Evolutionary conservation across 2,329 filamentous ascomycete genomes (phyloP).

Genomic region (Cercospora zeina): DNA sequence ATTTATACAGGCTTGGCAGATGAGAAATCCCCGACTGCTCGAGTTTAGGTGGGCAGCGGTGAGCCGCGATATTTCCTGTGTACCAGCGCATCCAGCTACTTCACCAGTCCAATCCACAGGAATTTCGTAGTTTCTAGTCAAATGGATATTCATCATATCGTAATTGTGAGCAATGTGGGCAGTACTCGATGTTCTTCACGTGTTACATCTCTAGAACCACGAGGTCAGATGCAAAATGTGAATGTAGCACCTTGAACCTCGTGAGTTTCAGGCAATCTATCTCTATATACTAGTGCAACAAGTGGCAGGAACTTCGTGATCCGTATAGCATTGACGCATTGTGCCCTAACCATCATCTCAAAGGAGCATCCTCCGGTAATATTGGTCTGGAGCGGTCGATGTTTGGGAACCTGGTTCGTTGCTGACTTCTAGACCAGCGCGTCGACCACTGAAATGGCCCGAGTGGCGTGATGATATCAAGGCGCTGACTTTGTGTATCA

Average conservation of each 20-base stretch:
- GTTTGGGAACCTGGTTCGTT: background rate
- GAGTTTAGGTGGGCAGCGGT: background rate
- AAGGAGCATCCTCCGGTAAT: background rate
- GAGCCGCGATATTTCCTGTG: background rate
- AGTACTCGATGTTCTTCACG: background rate
- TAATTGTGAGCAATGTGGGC: background rate
- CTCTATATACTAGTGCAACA: background rate
- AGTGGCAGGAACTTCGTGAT: background rate
- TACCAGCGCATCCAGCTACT: background rate
- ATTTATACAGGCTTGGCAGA: too few species aligned
- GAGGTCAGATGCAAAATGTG: background rate
- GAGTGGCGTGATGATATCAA: background rate
- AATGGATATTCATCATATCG: background rate
- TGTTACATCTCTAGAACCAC: background rate
- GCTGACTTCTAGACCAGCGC: background rate
- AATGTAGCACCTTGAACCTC: background rate
- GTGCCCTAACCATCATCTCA: background rate
- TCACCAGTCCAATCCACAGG: background rate
- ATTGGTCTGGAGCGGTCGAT: background rate
- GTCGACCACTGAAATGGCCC: background rate
- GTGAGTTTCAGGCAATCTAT: background rate
- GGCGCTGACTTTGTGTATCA: background rate
- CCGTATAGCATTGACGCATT: background rate
- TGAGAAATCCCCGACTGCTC: background rate
- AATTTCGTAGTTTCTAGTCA: constrained; percentile 1